Base-by-base conservation (phyloP, 805 yeast species). In the Lipomyces yamadae region DNA sequence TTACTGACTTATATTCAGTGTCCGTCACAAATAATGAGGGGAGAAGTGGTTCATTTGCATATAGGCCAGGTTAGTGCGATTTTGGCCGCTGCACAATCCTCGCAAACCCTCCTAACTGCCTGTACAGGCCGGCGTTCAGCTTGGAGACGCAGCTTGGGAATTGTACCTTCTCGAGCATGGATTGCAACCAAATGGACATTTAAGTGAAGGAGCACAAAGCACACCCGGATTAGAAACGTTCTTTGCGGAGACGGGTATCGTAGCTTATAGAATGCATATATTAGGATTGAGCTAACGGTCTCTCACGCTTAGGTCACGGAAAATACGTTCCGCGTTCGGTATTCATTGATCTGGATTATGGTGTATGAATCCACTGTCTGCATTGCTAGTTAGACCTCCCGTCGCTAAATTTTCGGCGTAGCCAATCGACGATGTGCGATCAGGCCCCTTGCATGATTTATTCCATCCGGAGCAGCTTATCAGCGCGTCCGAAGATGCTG, bases 141-240 rank as follows among this genome's bases (percentile, higher is more conserved):
- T 94, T 76, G 99, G 98, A 83, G 94, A 95, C 82, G 92, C 98
- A 64, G 95, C 99, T 81, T 94, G 99, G 99, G 98, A 94, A 79
- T 79, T 94, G 72, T 94, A 94, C 83, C 92, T 98, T 72, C 88
- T 91, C 76, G 99, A 94, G 80, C 99, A 94, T 79, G 99, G 98
- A 66, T 95, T 94, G 74, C 88, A 89, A 72, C 97, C 97, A 62
- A 98, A 95, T 79, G 99, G 99, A 68, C 93, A 87, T 79, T 83
- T 89, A 72, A 70, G 76, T 45, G 77, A 76, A 54, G 77, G 77
- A 72, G 71, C 74, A 68, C 68, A 66, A 53, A 81, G 80, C 65
- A 89, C 90, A 78, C 97, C 97, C 74, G 90, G 97, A 72, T 98
- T 92, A 81, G 98, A 92, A 80, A 95, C 99, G 56, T 94, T 94